Evolutionary conservation across 1,284 basidiomycete genomes (phyloP).

Genomic region (Xerocomus nothofagi): DNA sequence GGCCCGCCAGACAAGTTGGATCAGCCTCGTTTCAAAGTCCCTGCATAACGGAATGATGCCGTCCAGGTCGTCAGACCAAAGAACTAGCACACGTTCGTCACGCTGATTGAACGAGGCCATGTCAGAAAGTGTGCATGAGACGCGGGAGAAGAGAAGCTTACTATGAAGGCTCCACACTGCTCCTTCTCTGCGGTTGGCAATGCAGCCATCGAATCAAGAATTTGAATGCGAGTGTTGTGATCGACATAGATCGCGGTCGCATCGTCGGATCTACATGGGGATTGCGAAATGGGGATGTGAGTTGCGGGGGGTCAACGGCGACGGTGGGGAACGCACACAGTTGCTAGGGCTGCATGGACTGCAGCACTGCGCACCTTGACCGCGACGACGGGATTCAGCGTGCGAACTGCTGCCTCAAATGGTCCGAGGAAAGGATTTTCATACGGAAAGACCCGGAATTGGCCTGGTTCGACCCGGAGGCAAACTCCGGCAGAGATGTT

Average conservation of each 20-base stretch:
- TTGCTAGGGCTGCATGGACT: slow-evolving; percentile 74
- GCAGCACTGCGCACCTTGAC: slow-evolving; percentile 79
- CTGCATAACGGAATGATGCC: slow-evolving; percentile 64
- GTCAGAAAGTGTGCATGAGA: slow-evolving; percentile 28
- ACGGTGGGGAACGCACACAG: slow-evolving; percentile 41
- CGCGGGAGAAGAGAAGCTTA: slow-evolving; percentile 28
- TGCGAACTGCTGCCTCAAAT: slow-evolving; percentile 69
- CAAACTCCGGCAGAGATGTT: slow-evolving; percentile 58
- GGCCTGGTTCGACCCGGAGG: slow-evolving; percentile 57
- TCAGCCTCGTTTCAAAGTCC: slow-evolving; percentile 75
- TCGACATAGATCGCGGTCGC: slow-evolving; percentile 63
- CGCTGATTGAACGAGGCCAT: slow-evolving; percentile 43
- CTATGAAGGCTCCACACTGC: slow-evolving; percentile 83
- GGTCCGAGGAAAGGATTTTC: slow-evolving; percentile 65
- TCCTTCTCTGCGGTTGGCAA: slow-evolving; percentile 78
- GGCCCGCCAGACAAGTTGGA: slow-evolving; percentile 76
- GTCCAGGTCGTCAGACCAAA: slow-evolving; percentile 78
- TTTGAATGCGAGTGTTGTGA: slow-evolving; percentile 68
- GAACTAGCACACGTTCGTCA: slow-evolving; percentile 69
- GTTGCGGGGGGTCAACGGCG: background rate
- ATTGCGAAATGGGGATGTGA: background rate
- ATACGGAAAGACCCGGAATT: slow-evolving; percentile 73
- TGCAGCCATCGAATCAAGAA: slow-evolving; percentile 64
- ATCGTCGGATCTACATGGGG: slow-evolving; percentile 39
- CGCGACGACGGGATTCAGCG: slow-evolving; percentile 77